These are phyloP conservation scores for Fusarium mundagurra DNA, from an alignment of 2,329 filamentous ascomycete species.

Conservation along the genomic window DNA sequence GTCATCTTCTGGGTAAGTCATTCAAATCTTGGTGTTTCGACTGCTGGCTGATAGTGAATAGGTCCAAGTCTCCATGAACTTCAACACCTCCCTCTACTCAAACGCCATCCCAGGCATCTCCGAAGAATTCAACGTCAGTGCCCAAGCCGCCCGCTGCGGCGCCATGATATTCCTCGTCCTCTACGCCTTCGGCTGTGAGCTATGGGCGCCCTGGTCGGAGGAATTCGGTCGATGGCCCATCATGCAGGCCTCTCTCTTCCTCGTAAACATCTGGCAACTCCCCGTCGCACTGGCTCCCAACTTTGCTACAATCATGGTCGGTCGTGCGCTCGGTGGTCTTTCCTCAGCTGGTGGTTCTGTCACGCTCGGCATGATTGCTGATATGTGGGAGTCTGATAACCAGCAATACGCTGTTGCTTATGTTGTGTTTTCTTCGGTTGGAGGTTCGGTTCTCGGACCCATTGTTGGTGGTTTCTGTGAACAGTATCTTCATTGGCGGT, in stretches of 20 bases:
- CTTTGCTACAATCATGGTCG: slow-evolving; percentile 75
- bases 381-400: slow-evolving; percentile 75
- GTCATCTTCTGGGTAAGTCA: slow-evolving; percentile 68
- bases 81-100: slow-evolving; percentile 79
- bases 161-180: slow-evolving; percentile 81
- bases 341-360: slow-evolving; percentile 78
- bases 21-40: too few species aligned
- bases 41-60: fast-evolving
- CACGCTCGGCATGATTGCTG: slow-evolving; percentile 78
- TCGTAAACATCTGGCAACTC: slow-evolving; percentile 82
- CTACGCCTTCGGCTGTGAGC: slow-evolving; percentile 87
- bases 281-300: slow-evolving; percentile 79
- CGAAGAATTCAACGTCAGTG: slow-evolving; percentile 73
- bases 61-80: slow-evolving; percentile 81
- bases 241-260: slow-evolving; percentile 75
- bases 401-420: slow-evolving; percentile 82
- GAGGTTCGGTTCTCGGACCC: slow-evolving; percentile 78
- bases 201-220: slow-evolving; percentile 90
- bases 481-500: slow-evolving; percentile 71
- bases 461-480: slow-evolving; percentile 83
- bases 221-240: slow-evolving; percentile 82
- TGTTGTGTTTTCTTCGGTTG: slow-evolving; percentile 82
- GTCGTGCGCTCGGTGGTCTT: slow-evolving; percentile 75
- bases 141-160: slow-evolving; percentile 75
- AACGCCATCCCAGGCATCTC: slow-evolving; percentile 74